These are phyloP conservation scores for Entonaema liquescens DNA, from an alignment of 495 filamentous ascomycete genomes.

Conservation along the genomic window DNA sequence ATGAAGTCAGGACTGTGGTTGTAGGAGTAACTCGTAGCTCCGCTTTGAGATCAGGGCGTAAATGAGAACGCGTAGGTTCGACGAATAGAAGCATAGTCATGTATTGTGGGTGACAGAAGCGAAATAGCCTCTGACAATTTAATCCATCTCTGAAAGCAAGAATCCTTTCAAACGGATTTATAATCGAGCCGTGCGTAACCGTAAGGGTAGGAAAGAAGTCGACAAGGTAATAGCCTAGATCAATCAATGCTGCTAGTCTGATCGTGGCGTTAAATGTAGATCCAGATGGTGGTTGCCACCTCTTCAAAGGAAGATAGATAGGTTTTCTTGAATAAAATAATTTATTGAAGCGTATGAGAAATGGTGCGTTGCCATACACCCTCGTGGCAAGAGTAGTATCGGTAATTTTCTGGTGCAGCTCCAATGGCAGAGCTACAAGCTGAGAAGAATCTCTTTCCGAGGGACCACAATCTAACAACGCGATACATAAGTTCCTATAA, in stretches of 20 bases:
- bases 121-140: not conserved
- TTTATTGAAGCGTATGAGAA: not conserved
- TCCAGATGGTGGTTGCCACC: not conserved
- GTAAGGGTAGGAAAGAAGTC: not conserved
- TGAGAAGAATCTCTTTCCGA: too few species aligned
- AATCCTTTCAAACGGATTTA: too few species aligned
- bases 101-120: not conserved
- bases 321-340: not conserved
- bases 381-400: not conserved
- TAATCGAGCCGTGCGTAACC: too few species aligned
- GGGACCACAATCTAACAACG: not conserved
- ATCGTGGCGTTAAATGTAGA: not conserved
- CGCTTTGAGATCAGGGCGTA: too few species aligned
- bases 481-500: not conserved
- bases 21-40: not conserved
- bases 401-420: not conserved
- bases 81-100: not conserved
- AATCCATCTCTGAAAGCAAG: not conserved
- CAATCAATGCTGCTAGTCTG: not conserved
- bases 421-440: not conserved
- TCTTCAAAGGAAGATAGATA: not conserved
- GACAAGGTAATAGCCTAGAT: not conserved
- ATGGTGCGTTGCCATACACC: not conserved
- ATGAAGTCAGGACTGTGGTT: not conserved
- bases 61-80: not conserved